Base-by-base conservation (phyloP, 129 eudicot genomes). In the Chrysanthemum seticuspe region DNA sequence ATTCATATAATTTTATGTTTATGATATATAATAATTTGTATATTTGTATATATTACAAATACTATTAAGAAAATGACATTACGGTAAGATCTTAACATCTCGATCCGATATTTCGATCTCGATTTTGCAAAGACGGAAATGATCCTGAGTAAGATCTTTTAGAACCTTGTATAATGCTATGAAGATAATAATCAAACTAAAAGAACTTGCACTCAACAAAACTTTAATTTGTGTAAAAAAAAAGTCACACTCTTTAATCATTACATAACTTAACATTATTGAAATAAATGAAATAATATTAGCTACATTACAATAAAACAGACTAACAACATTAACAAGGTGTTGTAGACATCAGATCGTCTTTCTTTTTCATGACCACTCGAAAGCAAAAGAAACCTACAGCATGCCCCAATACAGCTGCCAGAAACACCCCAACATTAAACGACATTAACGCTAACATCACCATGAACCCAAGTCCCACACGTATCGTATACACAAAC, bases 361-460 rank as follows among this genome's bases (percentile, higher is more conserved):
- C 54, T 11, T 63, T 7, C 1, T 19, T 25, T 44, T 31, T 64
- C 36, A 71, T 3, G 14, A 81, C 68, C 78, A 82, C 55, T 80
- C 76, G 63, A 84, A 89, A 73, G 67, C 36, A 65, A 76, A 73
- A 64, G 67, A 82, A 84, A 29, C 96, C 92, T 27, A 84, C 34
- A 16, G 81, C 82, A 78, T 86, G 96, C 40, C 91, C 96, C 77
- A 75, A 59, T 48, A 79, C 67, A 1, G 86, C 96, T 0, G 80
- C 84, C 57, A 89, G 45, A 70, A 89, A 89, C 63, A 89, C 85
- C 18, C 96, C 96, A 48, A 77, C 89, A 72, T 89, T 89, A 62
- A 81, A 89, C 21, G 91, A 83, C 86, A 82, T 81, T 16, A 88
- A 64, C 4, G 96, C 85, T 77, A 89, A 68, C 74, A 89, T 82